phyloP scores from a whole-genome alignment of 371 early-diverging fungal genomes.

The Caulochytrium protostelioides region DNA sequence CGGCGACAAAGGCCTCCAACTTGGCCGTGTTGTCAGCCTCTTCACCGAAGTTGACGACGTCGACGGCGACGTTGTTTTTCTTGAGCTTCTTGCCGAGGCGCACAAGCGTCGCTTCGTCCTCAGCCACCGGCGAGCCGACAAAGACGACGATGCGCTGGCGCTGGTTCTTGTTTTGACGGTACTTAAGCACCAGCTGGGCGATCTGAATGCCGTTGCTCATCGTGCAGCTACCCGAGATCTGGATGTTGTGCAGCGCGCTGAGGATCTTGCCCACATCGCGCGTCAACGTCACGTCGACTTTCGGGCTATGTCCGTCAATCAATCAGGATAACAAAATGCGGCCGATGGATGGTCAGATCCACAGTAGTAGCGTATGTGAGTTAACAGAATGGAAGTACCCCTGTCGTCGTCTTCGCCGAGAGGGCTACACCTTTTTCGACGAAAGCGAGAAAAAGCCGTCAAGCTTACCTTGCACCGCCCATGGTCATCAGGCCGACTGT shows the following conservation, averaged over 20 bases:
- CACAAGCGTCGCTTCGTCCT: slow-evolving; percentile 64
- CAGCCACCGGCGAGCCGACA: slow-evolving; percentile 68
- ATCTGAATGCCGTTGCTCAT: slow-evolving; percentile 78
- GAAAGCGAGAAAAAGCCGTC: too few relatives aligned
- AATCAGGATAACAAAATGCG: not conserved
- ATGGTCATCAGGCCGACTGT: slow-evolving; percentile 90
- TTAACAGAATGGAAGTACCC: too few relatives aligned
- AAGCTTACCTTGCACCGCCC: slow-evolving; percentile 68
- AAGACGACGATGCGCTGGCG: slow-evolving; percentile 83
- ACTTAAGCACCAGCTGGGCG: slow-evolving; percentile 90
- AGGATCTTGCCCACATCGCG: slow-evolving; percentile 74
- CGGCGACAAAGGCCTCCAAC: slow-evolving; percentile 69
- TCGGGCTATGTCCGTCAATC: slow-evolving; percentile 40
- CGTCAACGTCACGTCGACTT: slow-evolving; percentile 79
- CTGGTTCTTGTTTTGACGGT: slow-evolving; percentile 89
- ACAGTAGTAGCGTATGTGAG: too few relatives aligned
- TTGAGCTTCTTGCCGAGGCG: slow-evolving; percentile 84
- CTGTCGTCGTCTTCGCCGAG: too few relatives aligned
- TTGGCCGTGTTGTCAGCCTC: slow-evolving; percentile 67
- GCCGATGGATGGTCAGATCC: too few relatives aligned
- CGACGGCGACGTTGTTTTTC: slow-evolving; percentile 90
- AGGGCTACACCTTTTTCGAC: too few relatives aligned
- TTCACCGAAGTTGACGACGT: slow-evolving; percentile 94
- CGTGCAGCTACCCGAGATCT: slow-evolving; percentile 45
- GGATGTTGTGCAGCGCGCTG: slow-evolving; percentile 57